Percentiles rank a stretch among this genome's conserved stretches.
Conservation (phyloP, 768 basidiomycete species). For the Hygrocybe coccinea region DNA sequence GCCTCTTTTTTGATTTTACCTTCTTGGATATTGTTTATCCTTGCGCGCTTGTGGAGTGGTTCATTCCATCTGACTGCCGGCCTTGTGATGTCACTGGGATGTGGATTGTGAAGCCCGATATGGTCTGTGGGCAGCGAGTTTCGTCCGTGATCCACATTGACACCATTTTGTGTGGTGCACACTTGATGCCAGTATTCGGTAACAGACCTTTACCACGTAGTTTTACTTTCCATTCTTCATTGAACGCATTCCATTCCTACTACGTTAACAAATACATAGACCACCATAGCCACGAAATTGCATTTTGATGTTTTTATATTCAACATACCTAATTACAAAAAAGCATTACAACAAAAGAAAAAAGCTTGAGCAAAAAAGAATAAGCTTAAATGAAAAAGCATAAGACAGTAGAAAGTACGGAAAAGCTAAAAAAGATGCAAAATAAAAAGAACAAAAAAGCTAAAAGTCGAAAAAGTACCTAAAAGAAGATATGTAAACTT, state of each 20-base stretch:
- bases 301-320: no score
- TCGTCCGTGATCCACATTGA: conserved; percentile 23
- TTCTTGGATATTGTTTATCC: conserved; percentile 11
- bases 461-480: no score
- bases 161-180: conserved; percentile 9
- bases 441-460: no score
- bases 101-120: conserved; percentile 21
- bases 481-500: no score
- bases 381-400: no score
- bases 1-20: conserved; percentile 25
- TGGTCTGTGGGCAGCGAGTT: not conserved
- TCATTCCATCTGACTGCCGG: conserved; percentile 10
- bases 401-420: no score
- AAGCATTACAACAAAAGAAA: no score
- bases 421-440: no score
- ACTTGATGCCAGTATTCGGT: not conserved
- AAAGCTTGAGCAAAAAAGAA: no score
- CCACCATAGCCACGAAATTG: conserved; percentile 1
- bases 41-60: conserved; percentile 34
- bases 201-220: not conserved
- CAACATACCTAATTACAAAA: no score
- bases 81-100: conserved; percentile 29
- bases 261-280: conserved; percentile 5
- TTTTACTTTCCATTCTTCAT: not conserved
- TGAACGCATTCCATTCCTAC: conserved; percentile 1